A percentile compares a stretch with the other conserved stretches of the same genome.
Conservation (phyloP, 768 basidiomycete species). For the Tylopilus felleus region DNA sequence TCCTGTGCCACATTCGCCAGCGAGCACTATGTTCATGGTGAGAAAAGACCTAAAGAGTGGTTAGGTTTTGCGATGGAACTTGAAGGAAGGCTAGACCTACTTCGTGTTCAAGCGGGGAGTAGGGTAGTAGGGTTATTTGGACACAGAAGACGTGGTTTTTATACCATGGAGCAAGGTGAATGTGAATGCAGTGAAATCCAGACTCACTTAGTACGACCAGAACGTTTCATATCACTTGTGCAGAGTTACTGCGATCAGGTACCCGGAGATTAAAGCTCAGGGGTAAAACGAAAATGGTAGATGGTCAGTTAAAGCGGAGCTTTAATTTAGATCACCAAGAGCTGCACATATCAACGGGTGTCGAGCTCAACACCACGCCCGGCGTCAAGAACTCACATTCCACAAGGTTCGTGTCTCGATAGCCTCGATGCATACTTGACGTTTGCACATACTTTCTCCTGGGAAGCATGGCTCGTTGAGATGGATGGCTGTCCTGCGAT, state of each 20-base stretch:
- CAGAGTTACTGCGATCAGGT: conserved; percentile 1
- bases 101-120: not conserved
- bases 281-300: conserved; percentile 14
- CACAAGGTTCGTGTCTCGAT: conserved; percentile 23
- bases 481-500: conserved; percentile 19
- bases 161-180: not conserved
- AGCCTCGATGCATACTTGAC: not conserved
- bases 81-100: not conserved
- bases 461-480: conserved; percentile 1
- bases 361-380: conserved; percentile 18
- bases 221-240: too few relatives aligned
- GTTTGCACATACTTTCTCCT: not conserved
- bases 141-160: conserved; percentile 1
- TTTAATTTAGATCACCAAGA: conserved; percentile 15
- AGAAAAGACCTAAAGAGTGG: not conserved
- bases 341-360: conserved; percentile 7
- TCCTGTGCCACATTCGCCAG: conserved; percentile 24
- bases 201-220: too few relatives aligned
- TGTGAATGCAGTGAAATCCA: not conserved
- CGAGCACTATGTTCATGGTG: conserved; percentile 22
- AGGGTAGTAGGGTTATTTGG: not conserved
- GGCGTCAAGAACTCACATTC: conserved; percentile 17
- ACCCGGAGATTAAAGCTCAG: conserved; percentile 3
- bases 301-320: conserved; percentile 22
- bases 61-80: conserved; percentile 1